These are phyloP conservation scores for Tilletiaria anomala DNA, from an alignment of 1,284 basidiomycete species.

Conservation along the genomic window DNA sequence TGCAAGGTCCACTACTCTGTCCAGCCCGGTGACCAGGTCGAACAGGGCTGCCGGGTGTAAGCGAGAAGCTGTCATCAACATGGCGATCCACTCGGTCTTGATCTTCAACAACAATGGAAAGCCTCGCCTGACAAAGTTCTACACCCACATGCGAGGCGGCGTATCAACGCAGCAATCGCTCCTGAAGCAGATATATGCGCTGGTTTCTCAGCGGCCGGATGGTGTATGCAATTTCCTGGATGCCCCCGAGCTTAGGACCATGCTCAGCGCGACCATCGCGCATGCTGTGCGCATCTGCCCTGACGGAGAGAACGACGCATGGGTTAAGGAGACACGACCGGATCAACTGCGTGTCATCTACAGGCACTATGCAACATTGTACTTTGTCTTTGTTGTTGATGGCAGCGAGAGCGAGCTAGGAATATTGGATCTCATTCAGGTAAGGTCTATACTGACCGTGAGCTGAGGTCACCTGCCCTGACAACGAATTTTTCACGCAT, in stretches of 20 bases:
- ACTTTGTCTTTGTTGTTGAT: conserved; percentile 94
- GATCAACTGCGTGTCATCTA: conserved; percentile 35
- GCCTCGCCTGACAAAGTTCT: conserved; percentile 89
- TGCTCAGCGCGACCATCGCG: conserved; percentile 6
- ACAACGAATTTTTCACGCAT: not conserved
- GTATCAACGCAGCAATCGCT: conserved; percentile 24
- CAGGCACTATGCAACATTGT: conserved; percentile 72
- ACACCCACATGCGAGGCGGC: conserved; percentile 40
- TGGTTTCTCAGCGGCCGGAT: conserved; percentile 31
- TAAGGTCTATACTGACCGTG: conserved; percentile 39
- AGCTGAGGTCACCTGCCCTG: not conserved
- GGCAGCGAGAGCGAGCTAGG: conserved; percentile 88
- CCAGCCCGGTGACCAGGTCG: not conserved
- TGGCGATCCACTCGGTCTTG: conserved; percentile 72
- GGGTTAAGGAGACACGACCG: no score
- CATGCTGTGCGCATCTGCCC: not conserved
- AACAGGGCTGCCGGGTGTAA: no score
- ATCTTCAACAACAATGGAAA: conserved; percentile 78
- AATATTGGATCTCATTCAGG: conserved; percentile 91
- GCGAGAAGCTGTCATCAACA: not conserved
- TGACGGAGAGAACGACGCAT: no score
- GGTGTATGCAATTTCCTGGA: conserved; percentile 36
- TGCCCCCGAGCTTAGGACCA: conserved; percentile 29
- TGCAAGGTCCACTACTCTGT: not conserved
- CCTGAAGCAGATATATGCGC: conserved; percentile 29